Evolutionary conservation across 78 protist genomes (phyloP).

Genomic region (Chrysochromulina parva): DNA sequence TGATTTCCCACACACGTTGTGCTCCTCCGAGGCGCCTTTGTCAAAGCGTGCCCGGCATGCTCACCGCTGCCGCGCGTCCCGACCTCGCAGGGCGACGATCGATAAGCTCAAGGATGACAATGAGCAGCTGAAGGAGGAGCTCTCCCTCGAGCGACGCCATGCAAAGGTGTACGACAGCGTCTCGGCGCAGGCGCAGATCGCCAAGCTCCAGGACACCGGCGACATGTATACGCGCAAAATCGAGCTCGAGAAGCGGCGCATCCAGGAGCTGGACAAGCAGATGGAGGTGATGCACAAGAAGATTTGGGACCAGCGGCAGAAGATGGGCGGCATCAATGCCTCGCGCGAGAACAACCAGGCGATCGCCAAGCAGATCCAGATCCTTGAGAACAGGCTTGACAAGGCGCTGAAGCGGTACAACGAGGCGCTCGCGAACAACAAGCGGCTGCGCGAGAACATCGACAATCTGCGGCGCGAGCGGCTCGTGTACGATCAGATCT

Average conservation of each 20-base stretch:
- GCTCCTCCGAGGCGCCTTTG: no score
- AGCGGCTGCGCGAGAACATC: slow-evolving; percentile 66
- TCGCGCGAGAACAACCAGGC: not conserved
- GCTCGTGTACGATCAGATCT: slow-evolving; percentile 63
- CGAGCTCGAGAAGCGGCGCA: slow-evolving; percentile 39
- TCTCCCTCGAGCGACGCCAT: not conserved
- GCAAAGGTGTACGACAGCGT: not conserved
- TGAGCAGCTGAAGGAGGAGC: not conserved
- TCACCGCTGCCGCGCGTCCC: no score
- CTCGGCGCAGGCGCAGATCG: not conserved
- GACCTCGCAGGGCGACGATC: no score
- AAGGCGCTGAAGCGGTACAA: slow-evolving; percentile 65
- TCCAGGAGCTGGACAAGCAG: slow-evolving; percentile 37
- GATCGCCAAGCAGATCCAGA: slow-evolving; percentile 45
- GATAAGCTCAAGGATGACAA: no score
- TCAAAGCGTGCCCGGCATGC: no score
- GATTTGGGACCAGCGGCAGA: slow-evolving; percentile 30
- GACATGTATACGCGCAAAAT: slow-evolving; percentile 38
- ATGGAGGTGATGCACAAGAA: not conserved
- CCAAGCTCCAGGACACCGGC: slow-evolving; percentile 27
- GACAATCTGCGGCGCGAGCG: slow-evolving; percentile 80
- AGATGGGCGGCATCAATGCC: slow-evolving; percentile 65
- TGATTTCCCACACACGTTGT: no score
- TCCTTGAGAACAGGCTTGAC: slow-evolving; percentile 10
- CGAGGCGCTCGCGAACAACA: slow-evolving; percentile 62